phyloP scores from a whole-genome alignment of 2,329 filamentous ascomycete genomes.

The Zalaria sp. region DNA sequence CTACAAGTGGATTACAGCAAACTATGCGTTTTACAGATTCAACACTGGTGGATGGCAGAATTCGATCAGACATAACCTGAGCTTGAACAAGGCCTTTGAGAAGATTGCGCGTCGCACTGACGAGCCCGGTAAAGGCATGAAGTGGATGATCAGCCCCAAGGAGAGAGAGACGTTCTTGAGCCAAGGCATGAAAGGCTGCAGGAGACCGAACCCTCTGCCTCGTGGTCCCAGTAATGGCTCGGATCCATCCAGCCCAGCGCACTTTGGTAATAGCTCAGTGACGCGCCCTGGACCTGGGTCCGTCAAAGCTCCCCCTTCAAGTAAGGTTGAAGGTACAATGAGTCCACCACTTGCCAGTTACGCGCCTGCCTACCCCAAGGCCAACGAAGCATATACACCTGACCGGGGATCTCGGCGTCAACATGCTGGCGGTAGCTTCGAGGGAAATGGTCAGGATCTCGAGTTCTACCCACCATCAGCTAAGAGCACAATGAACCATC shows the following conservation, averaged over 20 bases:
- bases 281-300: slow-evolving; percentile 3
- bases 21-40: slow-evolving; percentile 86
- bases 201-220: slow-evolving; percentile 18
- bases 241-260: slow-evolving; percentile 15
- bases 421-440: slow-evolving; percentile 17
- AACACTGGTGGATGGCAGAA: slow-evolving; percentile 92
- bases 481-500: slow-evolving; percentile 12
- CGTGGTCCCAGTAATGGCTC: slow-evolving; percentile 12
- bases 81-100: slow-evolving; percentile 84
- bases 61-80: slow-evolving; percentile 92
- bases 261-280: slow-evolving; percentile 42
- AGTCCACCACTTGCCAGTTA: slow-evolving; percentile 28
- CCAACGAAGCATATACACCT: slow-evolving; percentile 39
- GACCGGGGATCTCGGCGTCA: slow-evolving; percentile 36
- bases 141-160: slow-evolving; percentile 86
- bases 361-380: slow-evolving; percentile 28
- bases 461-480: slow-evolving; percentile 10
- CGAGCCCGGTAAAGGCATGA: slow-evolving; percentile 97
- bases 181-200: slow-evolving; percentile 37
- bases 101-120: slow-evolving; percentile 87
- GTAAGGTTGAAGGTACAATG: slow-evolving; percentile 12
- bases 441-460: slow-evolving; percentile 8
- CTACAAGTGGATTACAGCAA: slow-evolving; percentile 80
- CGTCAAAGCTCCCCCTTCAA: slow-evolving; percentile 2
- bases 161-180: slow-evolving; percentile 77